A percentile compares a stretch with the other conserved stretches of the same genome.
Evolutionary conservation across 441 rosid species (phyloP).

Genomic region (Erysimum cheiri): DNA sequence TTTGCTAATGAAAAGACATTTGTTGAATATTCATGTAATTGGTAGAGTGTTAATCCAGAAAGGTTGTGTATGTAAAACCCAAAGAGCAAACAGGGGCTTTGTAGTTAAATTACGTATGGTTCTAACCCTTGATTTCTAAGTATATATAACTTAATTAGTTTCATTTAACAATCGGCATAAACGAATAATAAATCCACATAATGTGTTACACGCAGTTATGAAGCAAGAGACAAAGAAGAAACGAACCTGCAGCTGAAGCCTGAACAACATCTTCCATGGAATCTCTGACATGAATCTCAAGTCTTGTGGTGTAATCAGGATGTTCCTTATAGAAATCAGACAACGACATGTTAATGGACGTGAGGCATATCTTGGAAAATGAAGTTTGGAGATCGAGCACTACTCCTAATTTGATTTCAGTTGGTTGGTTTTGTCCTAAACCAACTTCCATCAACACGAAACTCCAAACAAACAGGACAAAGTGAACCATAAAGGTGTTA

Average conservation of each 20-base stretch:
- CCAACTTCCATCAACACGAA: conserved; percentile 26
- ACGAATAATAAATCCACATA: neutral
- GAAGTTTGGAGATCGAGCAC: conserved; percentile 49
- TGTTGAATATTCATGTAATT: too few species aligned
- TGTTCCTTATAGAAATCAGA: conserved; percentile 57
- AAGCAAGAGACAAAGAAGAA: conserved; percentile 22
- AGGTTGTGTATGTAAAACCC: too few species aligned
- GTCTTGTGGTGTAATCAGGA: conserved; percentile 51
- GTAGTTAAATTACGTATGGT: neutral
- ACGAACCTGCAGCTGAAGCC: conserved; percentile 63
- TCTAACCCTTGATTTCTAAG: neutral
- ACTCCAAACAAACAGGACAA: conserved; percentile 20
- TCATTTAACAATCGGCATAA: neutral
- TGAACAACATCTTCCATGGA: conserved; percentile 51
- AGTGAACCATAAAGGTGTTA: conserved; percentile 19
- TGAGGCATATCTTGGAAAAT: conserved; percentile 50
- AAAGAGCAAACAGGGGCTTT: too few species aligned
- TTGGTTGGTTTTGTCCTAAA: conserved; percentile 30
- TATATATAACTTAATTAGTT: conserved; percentile 3
- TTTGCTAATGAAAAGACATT: too few species aligned
- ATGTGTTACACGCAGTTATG: neutral
- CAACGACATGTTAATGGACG: conserved; percentile 62
- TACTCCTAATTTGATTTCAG: conserved; percentile 60
- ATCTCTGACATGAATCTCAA: conserved; percentile 47
- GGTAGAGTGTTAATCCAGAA: too few species aligned